Percentiles rank a stretch among this genome's conserved stretches.
Conservation (phyloP, 2,329 filamentous ascomycete species). For the Magnaporthiopsis rhizophila region DNA sequence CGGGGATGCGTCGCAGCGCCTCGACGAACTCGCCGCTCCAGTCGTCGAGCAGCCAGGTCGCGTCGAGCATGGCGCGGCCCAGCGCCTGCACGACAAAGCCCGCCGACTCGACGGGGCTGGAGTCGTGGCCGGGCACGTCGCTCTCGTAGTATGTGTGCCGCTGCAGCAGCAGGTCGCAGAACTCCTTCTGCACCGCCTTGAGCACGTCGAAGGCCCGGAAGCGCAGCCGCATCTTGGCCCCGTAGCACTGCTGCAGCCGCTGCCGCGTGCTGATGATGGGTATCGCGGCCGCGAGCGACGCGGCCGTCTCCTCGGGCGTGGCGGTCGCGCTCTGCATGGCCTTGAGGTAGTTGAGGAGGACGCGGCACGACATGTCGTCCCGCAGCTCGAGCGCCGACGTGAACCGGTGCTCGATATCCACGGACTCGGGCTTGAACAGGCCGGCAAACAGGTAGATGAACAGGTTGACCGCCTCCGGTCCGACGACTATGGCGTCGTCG, state of each 20-base stretch:
- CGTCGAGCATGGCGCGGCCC: background rate
- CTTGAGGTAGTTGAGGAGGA: background rate
- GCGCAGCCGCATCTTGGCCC: background rate
- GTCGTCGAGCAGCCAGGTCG: background rate
- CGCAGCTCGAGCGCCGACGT: background rate
- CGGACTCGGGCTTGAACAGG: background rate
- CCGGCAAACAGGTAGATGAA: background rate
- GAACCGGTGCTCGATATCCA: background rate
- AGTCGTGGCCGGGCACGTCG: background rate
- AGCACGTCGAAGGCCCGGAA: background rate
- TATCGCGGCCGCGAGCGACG: background rate
- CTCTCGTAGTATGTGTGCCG: background rate
- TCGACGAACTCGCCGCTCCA: background rate
- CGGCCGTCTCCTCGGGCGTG: background rate
- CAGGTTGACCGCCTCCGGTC: background rate
- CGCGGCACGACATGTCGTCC: background rate
- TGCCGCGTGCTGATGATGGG: background rate
- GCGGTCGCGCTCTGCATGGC: background rate
- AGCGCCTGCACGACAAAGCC: background rate
- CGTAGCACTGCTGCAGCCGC: background rate
- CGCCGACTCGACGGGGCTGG: background rate
- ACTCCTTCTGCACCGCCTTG: background rate
- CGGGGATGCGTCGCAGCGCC: background rate
- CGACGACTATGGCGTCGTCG: background rate
- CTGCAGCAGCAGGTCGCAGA: background rate